Percentiles rank a stretch among this genome's conserved stretches.
Evolutionary conservation across 345 rosid species (phyloP).

Genomic region (Euclidium syriacum): DNA sequence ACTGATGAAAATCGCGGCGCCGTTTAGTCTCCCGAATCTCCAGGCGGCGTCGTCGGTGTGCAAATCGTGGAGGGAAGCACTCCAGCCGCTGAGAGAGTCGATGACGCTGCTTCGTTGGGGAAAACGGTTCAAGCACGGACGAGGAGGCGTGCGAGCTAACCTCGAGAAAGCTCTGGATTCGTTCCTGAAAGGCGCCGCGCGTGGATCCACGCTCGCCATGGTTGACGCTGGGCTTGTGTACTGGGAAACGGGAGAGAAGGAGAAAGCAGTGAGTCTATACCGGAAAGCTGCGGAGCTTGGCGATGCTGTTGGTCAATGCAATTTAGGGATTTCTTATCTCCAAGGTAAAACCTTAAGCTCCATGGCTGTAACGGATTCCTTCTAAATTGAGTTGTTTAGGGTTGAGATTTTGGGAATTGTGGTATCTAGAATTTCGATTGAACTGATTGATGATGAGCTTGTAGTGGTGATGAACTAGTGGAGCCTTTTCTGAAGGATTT

Average conservation of each 20-base stretch:
- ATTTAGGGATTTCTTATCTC: conserved; percentile 72
- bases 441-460: neutral
- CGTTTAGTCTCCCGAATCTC: conserved; percentile 63
- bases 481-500: neutral
- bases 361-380: neutral
- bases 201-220: conserved; percentile 94
- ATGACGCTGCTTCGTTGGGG: conserved; percentile 73
- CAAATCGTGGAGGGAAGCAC: conserved; percentile 76
- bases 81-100: conserved; percentile 80
- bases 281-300: conserved; percentile 75
- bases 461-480: neutral
- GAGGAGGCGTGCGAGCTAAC: conserved; percentile 57
- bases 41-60: conserved; percentile 72
- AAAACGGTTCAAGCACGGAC: conserved; percentile 83
- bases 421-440: neutral
- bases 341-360: conserved; percentile 52
- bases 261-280: conserved; percentile 52
- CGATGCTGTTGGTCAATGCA: conserved; percentile 69
- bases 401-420: neutral
- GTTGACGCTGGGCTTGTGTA: conserved; percentile 88
- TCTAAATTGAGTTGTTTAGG: neutral
- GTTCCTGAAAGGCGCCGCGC: conserved; percentile 73
- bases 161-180: conserved; percentile 74
- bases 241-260: conserved; percentile 69
- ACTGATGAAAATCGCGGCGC: conserved; percentile 52